phyloP scores from a whole-genome alignment of 139 green algal species.

The Chlamydomonas eustigma region DNA sequence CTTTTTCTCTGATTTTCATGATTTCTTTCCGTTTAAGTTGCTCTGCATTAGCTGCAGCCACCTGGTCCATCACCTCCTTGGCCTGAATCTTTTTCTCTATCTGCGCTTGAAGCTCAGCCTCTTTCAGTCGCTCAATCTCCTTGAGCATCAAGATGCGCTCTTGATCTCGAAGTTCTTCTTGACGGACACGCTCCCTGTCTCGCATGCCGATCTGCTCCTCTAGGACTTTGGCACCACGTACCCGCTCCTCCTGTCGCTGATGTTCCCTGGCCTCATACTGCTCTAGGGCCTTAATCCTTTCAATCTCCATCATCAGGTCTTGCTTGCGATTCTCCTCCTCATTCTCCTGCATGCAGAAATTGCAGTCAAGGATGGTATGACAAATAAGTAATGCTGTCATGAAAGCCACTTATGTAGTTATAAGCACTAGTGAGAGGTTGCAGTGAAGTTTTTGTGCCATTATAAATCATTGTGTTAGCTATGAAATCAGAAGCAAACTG shows the following conservation, averaged over 20 bases:
- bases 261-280: constrained; percentile 65
- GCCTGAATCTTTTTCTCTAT: constrained; percentile 56
- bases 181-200: constrained; percentile 43
- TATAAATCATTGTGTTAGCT: not conserved
- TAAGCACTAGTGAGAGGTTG: no score
- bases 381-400: no score
- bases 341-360: not conserved
- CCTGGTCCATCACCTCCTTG: constrained; percentile 55
- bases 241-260: constrained; percentile 55
- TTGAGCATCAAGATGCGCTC: constrained; percentile 55
- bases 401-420: no score
- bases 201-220: constrained; percentile 71
- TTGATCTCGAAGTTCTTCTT: constrained; percentile 61
- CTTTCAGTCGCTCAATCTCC: constrained; percentile 65
- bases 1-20: constrained; percentile 57
- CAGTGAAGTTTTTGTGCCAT: no score
- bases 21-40: constrained; percentile 74
- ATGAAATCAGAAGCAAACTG: constrained; percentile 23
- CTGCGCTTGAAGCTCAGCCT: constrained; percentile 52
- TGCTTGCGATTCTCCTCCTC: constrained; percentile 41
- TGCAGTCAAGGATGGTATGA: no score
- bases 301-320: constrained; percentile 83
- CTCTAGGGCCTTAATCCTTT: constrained; percentile 60
- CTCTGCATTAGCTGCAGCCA: constrained; percentile 62
- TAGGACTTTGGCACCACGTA: constrained; percentile 61